Evolutionary conservation across 2,329 filamentous ascomycete genomes (phyloP).

Genomic region (Grosmannia huntii): DNA sequence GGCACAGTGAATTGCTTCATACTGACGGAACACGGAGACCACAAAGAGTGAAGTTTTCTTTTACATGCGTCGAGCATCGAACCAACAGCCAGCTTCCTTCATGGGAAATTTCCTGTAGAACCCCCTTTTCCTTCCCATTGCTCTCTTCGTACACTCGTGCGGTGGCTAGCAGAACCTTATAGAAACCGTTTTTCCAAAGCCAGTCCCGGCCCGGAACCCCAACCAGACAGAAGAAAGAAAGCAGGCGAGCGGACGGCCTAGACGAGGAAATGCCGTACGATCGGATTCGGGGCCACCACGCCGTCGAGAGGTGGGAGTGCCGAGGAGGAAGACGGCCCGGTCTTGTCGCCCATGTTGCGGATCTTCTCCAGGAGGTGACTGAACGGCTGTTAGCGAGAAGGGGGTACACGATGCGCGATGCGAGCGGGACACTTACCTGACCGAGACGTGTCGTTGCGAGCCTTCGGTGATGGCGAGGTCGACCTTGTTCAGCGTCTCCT

Average conservation of each 20-base stretch:
- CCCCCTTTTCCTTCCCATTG: neutral
- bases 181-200: no score
- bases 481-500: constrained; percentile 32
- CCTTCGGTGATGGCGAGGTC: constrained; percentile 45
- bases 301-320: neutral
- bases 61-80: no score
- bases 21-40: no score
- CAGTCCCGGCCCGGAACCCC: neutral
- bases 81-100: neutral
- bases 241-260: neutral
- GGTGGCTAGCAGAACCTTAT: neutral
- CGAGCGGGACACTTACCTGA: constrained; percentile 31
- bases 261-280: constrained; percentile 1
- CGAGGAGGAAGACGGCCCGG: neutral
- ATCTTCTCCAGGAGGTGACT: constrained; percentile 46
- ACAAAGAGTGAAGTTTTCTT: no score
- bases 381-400: constrained; percentile 5
- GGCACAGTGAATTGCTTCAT: neutral
- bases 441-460: constrained; percentile 37
- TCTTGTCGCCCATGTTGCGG: constrained; percentile 28
- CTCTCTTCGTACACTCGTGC: neutral
- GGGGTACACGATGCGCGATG: no score
- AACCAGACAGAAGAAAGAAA: neutral
- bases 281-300: neutral
- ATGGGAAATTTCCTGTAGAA: neutral